Evolutionary conservation across 768 basidiomycete species (phyloP), one percentile per base, ranked within the genome.

Genomic region (Mycena venus): DNA sequence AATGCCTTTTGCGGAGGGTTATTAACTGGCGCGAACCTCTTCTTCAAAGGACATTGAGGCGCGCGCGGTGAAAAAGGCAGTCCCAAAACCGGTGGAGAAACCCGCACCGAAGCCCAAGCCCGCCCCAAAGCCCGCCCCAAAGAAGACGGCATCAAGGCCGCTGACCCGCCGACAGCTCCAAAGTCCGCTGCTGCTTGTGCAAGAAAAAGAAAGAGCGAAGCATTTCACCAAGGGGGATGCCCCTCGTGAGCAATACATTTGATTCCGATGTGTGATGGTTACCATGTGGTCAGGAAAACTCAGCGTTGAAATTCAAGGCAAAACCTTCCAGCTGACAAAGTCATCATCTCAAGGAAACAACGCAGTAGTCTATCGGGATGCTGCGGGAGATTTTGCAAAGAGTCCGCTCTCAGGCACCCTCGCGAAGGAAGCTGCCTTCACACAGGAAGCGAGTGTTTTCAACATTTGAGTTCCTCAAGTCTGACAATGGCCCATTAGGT

Each of bases 51-150:
- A 44, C 62, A 63, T 63, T 31, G 42, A 47, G 42, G 25, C 27
- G 17, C 62, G 42, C 62, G 62, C 62, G 31, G 42, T 21, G n/a
- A 62, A 62, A 38, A 62, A 62, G 60, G 38, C 23, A 14, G 60
- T 32, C 19, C 4, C 29, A 21, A 32, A 38, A 14, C 36, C 36
- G 15, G 36, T 38, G 36, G 15, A 38, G 36, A 38, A 38, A 14
- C 36, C 36, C 36, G 36, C 36, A 3, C 11, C 15, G 15, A 38
- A 38, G 36, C 36, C 36, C 36, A 38, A 38, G 15, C 36, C 36
- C 15, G 36, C 36, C 11, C 55, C 55, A 27, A 56, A 56, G 23
- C 55, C 55, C 36, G 36, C 15, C 11, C 11, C 15, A 14, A 38
- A 38, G 36, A 14, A 9, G 36, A 9, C 36, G 36, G 36, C 15